Evolutionary conservation across 306 rosid genomes (phyloP), one percentile per base, ranked within the genome.

Genomic region (Cucurbita ficifolia): DNA sequence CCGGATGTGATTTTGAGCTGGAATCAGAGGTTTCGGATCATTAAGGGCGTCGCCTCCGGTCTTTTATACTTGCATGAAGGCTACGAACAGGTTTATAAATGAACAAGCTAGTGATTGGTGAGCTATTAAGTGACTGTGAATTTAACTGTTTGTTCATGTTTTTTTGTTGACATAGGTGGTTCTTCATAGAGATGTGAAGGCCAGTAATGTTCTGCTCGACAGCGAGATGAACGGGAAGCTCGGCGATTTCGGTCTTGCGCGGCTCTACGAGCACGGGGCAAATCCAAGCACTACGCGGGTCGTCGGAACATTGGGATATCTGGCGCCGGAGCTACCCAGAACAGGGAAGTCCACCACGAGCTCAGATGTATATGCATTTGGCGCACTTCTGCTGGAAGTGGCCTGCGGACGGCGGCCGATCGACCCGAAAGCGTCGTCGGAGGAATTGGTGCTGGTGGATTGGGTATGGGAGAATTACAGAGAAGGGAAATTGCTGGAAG

Each of bases 181-280:
- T 35, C 70, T 92, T 61, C 97, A 92, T 61, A 79, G 97, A 65
- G 97, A 92, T 53, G 88, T 92, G 58, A 92, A 92, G 67, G 94
- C 97, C 5, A 89, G 97, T 64, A 92, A 92, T 46, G 96, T 92
- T 70, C 46, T 92, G 57, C 79, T 92, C 3, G 97, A 92, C 78
- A 42, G 59, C 18, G 97, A 92, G 62, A 70, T 92, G 40, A 89
- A 87, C 54, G 97, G 96, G 35, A 88, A 78, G 53, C 65, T 92
- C 0, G 94, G 97, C 1, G 97, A 92, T 72, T 92, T 92, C 54
- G 97, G 97, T 0, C 77, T 89, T 8, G 97, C 97, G 19, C 83
- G 86, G 49, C 72, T 92, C 11, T 89, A 89, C n/a, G 97, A 92
- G 45, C 97, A 89, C 72, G 97, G 94, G 1, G 79, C 89, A 14